Percentiles rank a stretch among this genome's conserved stretches.
Evolutionary conservation across 345 rosid species (phyloP).

Genomic region (thale cress (Arabidopsis thaliana)): TAIR10.1 NC_003071.7:14159501-14160000

Average conservation of each 20-base stretch:
- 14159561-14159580: constrained; percentile 70
- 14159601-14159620: constrained; percentile 83
- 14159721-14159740: constrained; percentile 80
- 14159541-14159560: constrained; percentile 82
- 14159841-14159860: constrained; percentile 69
- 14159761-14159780: constrained; percentile 68
- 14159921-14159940: constrained; percentile 83
- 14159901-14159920: constrained; percentile 94
- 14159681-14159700: constrained; percentile 61
- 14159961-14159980: constrained; percentile 74
- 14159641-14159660: constrained; percentile 70
- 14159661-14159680: constrained; percentile 61
- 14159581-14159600: constrained; percentile 84
- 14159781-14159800: constrained; percentile 70
- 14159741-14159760: constrained; percentile 66
- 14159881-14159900: constrained; percentile 72
- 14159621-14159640: constrained; percentile 74
- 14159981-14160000: constrained; percentile 84
- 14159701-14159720: constrained; percentile 54
- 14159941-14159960: constrained; percentile 89
- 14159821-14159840: constrained; percentile 96
- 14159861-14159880: constrained; percentile 74
- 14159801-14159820: constrained; percentile 81
- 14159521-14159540: constrained; percentile 87
- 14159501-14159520: constrained; percentile 83